Conservation (phyloP, 805 yeast species). For the Teunomyces stri region DNA sequence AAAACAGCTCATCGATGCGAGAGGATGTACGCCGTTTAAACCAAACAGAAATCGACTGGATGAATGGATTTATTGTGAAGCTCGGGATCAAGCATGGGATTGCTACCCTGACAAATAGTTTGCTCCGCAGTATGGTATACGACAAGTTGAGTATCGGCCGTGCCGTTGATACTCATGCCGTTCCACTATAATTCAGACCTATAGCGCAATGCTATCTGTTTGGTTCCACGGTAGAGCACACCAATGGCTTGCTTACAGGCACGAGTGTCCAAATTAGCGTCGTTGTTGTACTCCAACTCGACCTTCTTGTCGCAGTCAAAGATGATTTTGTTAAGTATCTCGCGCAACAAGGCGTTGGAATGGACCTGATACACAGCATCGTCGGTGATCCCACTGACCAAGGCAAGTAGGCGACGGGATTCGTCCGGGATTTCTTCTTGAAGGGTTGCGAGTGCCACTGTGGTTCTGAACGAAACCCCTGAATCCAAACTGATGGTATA, state of each 20-base stretch:
- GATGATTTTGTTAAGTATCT: conserved; percentile 30
- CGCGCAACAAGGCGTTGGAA: conserved; percentile 26
- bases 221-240: conserved; percentile 24
- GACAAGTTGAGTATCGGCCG: conserved; percentile 30
- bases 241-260: conserved; percentile 20
- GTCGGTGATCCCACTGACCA: conserved; percentile 48
- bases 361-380: conserved; percentile 32
- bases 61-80: conserved; percentile 74
- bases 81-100: conserved; percentile 48
- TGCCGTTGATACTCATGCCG: conserved; percentile 22
- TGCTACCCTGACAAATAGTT: conserved; percentile 46
- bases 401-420: conserved; percentile 34
- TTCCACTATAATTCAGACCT: background rate
- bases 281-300: conserved; percentile 16
- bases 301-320: conserved; percentile 19
- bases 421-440: conserved; percentile 34
- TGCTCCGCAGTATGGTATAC: conserved; percentile 46
- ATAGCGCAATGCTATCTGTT: conserved; percentile 17
- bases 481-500: conserved; percentile 58
- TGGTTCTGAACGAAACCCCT: conserved; percentile 66
- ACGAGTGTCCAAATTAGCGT: conserved; percentile 13
- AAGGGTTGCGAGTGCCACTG: conserved; percentile 66
- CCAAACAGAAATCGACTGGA: conserved; percentile 74
- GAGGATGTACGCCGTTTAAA: conserved; percentile 57
- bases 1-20: conserved; percentile 70